phyloP scores from a whole-genome alignment of 805 yeast genomes.

The Vanderwaltozyma tropicalis region DNA sequence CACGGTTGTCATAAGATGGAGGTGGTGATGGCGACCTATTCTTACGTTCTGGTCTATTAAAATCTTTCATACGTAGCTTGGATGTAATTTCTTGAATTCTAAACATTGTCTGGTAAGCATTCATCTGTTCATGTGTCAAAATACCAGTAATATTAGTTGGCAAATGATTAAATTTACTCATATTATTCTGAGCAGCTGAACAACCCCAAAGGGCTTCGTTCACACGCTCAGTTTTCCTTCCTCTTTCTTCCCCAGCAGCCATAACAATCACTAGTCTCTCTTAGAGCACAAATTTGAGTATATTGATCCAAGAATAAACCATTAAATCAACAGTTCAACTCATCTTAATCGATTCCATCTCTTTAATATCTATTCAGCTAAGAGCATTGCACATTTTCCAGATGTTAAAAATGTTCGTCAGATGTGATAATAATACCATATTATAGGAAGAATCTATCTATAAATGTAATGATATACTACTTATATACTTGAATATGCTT shows the following conservation, averaged over 20 bases:
- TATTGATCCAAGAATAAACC: too few relatives aligned
- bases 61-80: constrained; percentile 41
- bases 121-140: constrained; percentile 68
- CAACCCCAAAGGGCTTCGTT: constrained; percentile 10
- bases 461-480: too few relatives aligned
- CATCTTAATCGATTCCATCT: too few relatives aligned
- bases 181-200: constrained; percentile 2
- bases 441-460: neutral
- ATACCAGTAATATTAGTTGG: constrained; percentile 38
- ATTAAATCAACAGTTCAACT: too few relatives aligned
- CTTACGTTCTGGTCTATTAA: constrained; percentile 39
- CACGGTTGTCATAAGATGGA: constrained; percentile 75
- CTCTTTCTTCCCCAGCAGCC: constrained; percentile 2
- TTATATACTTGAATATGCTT: too few relatives aligned
- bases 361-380: too few relatives aligned
- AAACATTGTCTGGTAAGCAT: constrained; percentile 55
- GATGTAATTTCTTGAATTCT: constrained; percentile 74
- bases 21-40: constrained; percentile 80
- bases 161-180: constrained; percentile 12
- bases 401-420: too few relatives aligned
- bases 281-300: too few relatives aligned
- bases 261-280: too few relatives aligned
- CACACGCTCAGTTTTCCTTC: constrained; percentile 1
- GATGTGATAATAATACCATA: neutral
- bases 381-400: neutral